A percentile compares a stretch with the other conserved stretches of the same genome.
phyloP scores from a whole-genome alignment of 805 yeast species.

The Metschnikowia arizonensis region DNA sequence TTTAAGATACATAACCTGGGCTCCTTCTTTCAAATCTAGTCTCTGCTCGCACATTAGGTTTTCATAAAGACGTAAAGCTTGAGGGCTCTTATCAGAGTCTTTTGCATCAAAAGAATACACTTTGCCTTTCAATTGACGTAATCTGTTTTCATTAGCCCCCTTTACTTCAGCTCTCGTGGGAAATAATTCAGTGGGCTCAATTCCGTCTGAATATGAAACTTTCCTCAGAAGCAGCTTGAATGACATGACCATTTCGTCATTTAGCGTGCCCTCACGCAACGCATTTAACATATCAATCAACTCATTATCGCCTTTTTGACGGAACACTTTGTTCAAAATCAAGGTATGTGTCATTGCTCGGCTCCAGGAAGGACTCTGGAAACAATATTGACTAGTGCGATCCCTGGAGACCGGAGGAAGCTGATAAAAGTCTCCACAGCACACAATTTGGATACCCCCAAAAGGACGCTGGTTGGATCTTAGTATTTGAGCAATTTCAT shows the following conservation, averaged over 20 bases:
- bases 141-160: conserved; percentile 51
- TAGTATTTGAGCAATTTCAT: conserved; percentile 52
- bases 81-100: conserved; percentile 53
- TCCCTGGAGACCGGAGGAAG: conserved; percentile 63
- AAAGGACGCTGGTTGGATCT: conserved; percentile 50
- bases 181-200: conserved; percentile 70
- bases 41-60: conserved; percentile 67
- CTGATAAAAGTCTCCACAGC: conserved; percentile 81
- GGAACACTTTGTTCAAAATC: conserved; percentile 59
- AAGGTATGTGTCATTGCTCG: conserved; percentile 53
- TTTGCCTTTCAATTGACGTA: conserved; percentile 44
- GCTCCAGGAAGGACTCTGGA: conserved; percentile 63
- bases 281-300: conserved; percentile 74
- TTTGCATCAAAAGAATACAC: conserved; percentile 42
- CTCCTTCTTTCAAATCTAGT: conserved; percentile 60
- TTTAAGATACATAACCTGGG: conserved; percentile 81
- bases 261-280: conserved; percentile 60
- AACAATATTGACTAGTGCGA: conserved; percentile 48
- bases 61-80: conserved; percentile 42
- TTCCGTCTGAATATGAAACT: conserved; percentile 49
- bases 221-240: conserved; percentile 53
- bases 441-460: conserved; percentile 75
- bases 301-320: conserved; percentile 70
- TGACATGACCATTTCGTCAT: conserved; percentile 43
- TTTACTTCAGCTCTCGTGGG: conserved; percentile 74